phyloP scores from a whole-genome alignment of 345 rosid species.

The Rhodamnia rubescens region DNA sequence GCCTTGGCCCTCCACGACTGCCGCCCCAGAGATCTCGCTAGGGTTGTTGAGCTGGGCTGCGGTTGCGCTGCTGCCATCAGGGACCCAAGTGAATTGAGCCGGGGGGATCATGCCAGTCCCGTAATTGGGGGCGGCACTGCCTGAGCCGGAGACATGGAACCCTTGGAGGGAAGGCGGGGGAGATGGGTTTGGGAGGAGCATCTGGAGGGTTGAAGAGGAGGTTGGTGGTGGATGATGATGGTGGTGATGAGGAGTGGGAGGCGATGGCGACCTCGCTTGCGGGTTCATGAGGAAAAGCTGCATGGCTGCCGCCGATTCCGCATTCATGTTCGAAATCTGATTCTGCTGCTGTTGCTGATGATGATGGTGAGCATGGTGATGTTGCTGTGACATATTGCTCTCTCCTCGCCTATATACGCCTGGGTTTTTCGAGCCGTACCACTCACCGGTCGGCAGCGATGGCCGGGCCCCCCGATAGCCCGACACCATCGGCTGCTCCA shows the following conservation, averaged over 20 bases:
- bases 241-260: constrained; percentile 19
- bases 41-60: constrained; percentile 9
- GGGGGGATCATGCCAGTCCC: constrained; percentile 1
- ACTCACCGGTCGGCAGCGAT: constrained; percentile 18
- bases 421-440: constrained; percentile 36
- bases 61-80: background rate
- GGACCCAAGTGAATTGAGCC: background rate
- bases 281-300: constrained; percentile 86
- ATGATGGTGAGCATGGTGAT: constrained; percentile 13
- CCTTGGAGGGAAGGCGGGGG: constrained; percentile 34
- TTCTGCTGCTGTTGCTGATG: constrained; percentile 16
- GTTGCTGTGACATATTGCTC: constrained; percentile 1
- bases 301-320: constrained; percentile 79
- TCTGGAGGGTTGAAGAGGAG: constrained; percentile 70
- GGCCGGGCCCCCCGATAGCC: constrained; percentile 7
- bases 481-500: constrained; percentile 16
- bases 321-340: constrained; percentile 46
- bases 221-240: constrained; percentile 16
- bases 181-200: constrained; percentile 62
- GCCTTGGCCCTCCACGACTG: constrained; percentile 60
- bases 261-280: constrained; percentile 71
- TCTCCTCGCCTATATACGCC: constrained; percentile 7
- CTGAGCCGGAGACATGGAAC: constrained; percentile 7
- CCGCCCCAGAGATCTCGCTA: constrained; percentile 21
- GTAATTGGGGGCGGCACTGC: constrained; percentile 1